Base-by-base conservation (phyloP, 768 basidiomycete genomes). In the Tylopilus subfusipes region DNA sequence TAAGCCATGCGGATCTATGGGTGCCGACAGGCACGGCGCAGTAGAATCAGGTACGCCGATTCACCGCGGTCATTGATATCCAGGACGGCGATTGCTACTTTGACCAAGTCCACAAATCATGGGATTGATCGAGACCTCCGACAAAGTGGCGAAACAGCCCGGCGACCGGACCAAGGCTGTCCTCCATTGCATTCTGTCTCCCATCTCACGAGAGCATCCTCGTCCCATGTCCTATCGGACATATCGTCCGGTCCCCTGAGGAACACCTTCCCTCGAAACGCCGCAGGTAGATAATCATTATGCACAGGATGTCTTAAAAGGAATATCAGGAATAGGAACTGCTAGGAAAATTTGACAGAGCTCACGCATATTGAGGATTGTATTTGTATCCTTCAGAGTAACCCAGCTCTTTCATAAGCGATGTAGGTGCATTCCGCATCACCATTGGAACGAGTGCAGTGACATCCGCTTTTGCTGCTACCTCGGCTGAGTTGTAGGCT, bases 401-500 rank as follows among this genome's bases (percentile, higher is more conserved):
- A 21, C 83, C 85, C 2, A 89, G 74, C 24, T 82, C 76, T 64
- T 84, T 83, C 84, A 88, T 85, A 11, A 90, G 63, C 19, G 58
- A 60, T 3, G 89, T 90, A 3, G 90, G 89, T 10, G 89, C 88
- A 68, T 93, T 93, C 29, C 92, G 79, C 61, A 92, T 78, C 34
- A 78, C 75, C 53, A 90, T 62, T 1, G 92, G 92, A 2, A 93
- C 88, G 4, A 83, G 77, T 45, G 80, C 63, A 12, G 80, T 72
- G 53, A 71, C 67, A 65, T 81, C 82, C 53, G 61, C 61, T 63
- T 79, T 79, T 7, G 83, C 86, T 2, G 82, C 82, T 44, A 65
- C 80, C 66, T 85, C 86, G 2, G 88, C 88, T 30, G 78, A 74
- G 22, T 80, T 81, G 70, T 92, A 93, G 0, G 84, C 92, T 50